A percentile compares a stretch with the other conserved stretches of the same genome.
These are phyloP conservation scores for Monosporascus sp. DNA, from an alignment of 2,329 filamentous ascomycete genomes.

Conservation along the genomic window DNA sequence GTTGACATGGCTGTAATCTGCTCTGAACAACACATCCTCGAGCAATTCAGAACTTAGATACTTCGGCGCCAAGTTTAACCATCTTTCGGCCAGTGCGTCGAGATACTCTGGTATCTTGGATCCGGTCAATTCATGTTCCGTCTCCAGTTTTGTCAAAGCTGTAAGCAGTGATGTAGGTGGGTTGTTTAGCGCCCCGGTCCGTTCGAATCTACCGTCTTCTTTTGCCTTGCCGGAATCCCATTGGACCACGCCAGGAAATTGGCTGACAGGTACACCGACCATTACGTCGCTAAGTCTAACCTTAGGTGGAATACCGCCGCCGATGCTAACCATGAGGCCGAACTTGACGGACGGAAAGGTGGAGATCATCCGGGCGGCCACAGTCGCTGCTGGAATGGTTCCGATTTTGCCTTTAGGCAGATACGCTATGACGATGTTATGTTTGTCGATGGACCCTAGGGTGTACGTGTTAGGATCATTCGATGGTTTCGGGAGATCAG, in stretches of 20 bases:
- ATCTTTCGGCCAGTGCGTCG: slow-evolving; percentile 8
- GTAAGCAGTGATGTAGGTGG: slow-evolving; percentile 13
- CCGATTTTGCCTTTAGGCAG: slow-evolving; percentile 26
- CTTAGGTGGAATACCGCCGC: slow-evolving; percentile 18
- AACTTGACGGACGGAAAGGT: slow-evolving; percentile 30
- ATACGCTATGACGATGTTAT: slow-evolving; percentile 19
- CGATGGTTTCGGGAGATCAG: background rate
- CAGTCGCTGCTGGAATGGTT: slow-evolving; percentile 25
- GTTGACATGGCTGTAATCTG: slow-evolving; percentile 3
- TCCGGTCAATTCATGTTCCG: slow-evolving; percentile 5
- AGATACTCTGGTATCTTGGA: slow-evolving; percentile 15
- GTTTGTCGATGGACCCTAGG: slow-evolving; percentile 13
- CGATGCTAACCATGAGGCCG: slow-evolving; percentile 39
- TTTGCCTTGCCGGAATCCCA: slow-evolving; percentile 18
- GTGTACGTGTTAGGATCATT: slow-evolving; percentile 13
- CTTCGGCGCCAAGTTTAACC: slow-evolving; percentile 9
- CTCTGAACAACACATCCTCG: slow-evolving; percentile 12
- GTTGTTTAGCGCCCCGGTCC: slow-evolving; percentile 13
- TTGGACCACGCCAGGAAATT: slow-evolving; percentile 16
- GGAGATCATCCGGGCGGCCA: slow-evolving; percentile 23
- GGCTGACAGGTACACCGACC: slow-evolving; percentile 10
- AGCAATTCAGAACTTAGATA: slow-evolving; percentile 11
- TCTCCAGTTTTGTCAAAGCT: slow-evolving; percentile 12
- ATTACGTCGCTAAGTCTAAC: slow-evolving; percentile 22
- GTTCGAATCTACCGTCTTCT: slow-evolving; percentile 8